Evolutionary conservation across 495 filamentous ascomycete genomes (phyloP).

Genomic region (Parachaetomium inaequale): DNA sequence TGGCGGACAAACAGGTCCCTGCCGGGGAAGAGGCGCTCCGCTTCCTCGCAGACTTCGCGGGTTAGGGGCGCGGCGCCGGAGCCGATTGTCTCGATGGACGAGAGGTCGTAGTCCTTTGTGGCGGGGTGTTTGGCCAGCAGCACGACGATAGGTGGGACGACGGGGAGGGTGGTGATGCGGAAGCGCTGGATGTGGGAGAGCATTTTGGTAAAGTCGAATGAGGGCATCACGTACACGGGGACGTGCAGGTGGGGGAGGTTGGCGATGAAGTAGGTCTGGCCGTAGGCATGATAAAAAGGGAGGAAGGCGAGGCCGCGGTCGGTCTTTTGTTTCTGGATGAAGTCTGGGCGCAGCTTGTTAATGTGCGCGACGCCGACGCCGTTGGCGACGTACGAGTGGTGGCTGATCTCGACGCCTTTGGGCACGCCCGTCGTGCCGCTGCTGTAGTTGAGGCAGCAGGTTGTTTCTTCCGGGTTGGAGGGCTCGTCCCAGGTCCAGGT

Average conservation of each 20-base stretch:
- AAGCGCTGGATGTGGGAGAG: constrained; percentile 63
- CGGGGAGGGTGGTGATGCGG: constrained; percentile 58
- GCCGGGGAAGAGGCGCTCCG: constrained; percentile 53
- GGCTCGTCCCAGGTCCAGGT: constrained; percentile 45
- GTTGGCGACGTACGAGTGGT: constrained; percentile 70
- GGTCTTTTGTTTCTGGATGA: constrained; percentile 30
- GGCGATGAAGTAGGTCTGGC: constrained; percentile 45
- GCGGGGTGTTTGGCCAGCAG: constrained; percentile 67
- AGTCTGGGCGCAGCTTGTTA: constrained; percentile 45
- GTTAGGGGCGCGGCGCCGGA: constrained; percentile 65
- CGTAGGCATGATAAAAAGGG: constrained; percentile 72
- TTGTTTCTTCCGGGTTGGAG: constrained; percentile 30
- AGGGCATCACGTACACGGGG: constrained; percentile 67
- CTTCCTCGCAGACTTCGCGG: constrained; percentile 57
- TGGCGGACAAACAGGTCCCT: constrained; percentile 57
- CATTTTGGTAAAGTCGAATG: constrained; percentile 71
- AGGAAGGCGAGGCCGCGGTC: constrained; percentile 51
- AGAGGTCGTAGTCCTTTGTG: constrained; percentile 65
- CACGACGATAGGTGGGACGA: constrained; percentile 68
- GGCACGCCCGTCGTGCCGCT: constrained; percentile 78
- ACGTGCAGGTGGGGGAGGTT: constrained; percentile 35
- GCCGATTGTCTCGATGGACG: constrained; percentile 53
- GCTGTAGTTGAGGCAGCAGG: constrained; percentile 64
- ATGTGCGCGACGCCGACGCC: constrained; percentile 51
- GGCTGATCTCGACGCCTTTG: constrained; percentile 79